Evolutionary conservation across 2,329 filamentous ascomycete species (phyloP), one percentile per base, ranked within the genome.

Genomic region (Beauveria sp.): DNA sequence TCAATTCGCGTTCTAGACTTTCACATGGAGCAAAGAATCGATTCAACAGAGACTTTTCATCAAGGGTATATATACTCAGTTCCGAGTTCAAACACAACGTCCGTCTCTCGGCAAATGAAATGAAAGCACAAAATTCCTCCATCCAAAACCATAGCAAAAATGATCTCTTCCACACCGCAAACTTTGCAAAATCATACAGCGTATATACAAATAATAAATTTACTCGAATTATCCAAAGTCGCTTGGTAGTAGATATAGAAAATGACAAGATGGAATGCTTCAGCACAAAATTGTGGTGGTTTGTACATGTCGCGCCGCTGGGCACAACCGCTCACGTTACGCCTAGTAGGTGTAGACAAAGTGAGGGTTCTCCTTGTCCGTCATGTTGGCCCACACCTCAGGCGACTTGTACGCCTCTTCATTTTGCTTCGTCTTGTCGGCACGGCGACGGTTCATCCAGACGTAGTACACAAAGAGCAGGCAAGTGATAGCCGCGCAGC

Each of bases 331-430:
- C 7, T 16, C 5, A 26, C 12, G 14, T 9, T 20, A 43, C 20
- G n/a, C 54, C 62, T 71, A 79, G 51, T 78, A 78, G 1, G 73
- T 73, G 66, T 86, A 86, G 54, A 81, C 76, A 69, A 86, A 86
- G 22, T 75, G 77, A 67, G 76, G 78, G 66, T 87, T 86, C 72
- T 86, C 79, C 67, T 71, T 77, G 63, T 86, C 84, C 7, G 83
- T 86, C 73, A 82, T 70, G 26, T 78, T 76, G 43, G 72, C 73
- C 78, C 75, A 85, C 5, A 74, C 73, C 62, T 79, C 75, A 2
- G 73, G 75, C 9, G 70, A 69, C 72, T 77, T 68, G 65, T 73
- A 77, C 1, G 68, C 67, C 18, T 77, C 77, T 65, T 81, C 76
- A 20, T 67, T 71, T 61, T 75, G 69, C 28, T 69, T 67, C 22